phyloP scores from a whole-genome alignment of 2,329 filamentous ascomycete genomes.

The Claviceps maximensis region DNA sequence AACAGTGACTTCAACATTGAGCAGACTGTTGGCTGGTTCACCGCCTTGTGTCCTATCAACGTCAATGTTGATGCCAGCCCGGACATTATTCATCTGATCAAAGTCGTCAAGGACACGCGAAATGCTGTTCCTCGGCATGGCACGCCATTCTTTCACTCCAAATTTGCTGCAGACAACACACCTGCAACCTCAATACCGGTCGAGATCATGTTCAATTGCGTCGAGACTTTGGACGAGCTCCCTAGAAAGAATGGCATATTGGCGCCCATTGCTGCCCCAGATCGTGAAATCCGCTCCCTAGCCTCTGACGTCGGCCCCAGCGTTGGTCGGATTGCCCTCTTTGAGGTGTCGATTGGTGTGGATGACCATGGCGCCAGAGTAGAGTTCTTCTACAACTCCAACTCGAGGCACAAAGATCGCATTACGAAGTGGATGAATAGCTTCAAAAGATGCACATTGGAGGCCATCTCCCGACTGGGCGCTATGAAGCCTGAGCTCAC shows the following conservation, averaged over 20 bases:
- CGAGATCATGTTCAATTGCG: slow-evolving; percentile 46
- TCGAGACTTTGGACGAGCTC: slow-evolving; percentile 35
- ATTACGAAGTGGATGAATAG: slow-evolving; percentile 33
- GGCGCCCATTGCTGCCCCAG: slow-evolving; percentile 29
- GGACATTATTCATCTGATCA: slow-evolving; percentile 37
- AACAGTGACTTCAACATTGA: slow-evolving; percentile 36
- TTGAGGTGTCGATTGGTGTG: slow-evolving; percentile 35
- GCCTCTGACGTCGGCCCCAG: slow-evolving; percentile 30
- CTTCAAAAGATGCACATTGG: slow-evolving; percentile 33
- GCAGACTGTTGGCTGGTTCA: slow-evolving; percentile 48
- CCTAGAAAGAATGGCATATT: slow-evolving; percentile 36
- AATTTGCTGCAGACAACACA: slow-evolving; percentile 24
- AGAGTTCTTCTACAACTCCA: slow-evolving; percentile 31
- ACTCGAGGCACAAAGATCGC: slow-evolving; percentile 27
- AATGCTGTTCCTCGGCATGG: slow-evolving; percentile 30
- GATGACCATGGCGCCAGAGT: slow-evolving; percentile 30
- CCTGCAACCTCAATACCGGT: slow-evolving; percentile 31
- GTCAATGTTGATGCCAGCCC: slow-evolving; percentile 29
- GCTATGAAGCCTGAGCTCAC: slow-evolving; percentile 34
- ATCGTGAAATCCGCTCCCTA: slow-evolving; percentile 22
- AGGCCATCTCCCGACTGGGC: slow-evolving; percentile 28
- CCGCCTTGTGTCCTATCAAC: slow-evolving; percentile 38
- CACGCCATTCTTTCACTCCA: slow-evolving; percentile 34
- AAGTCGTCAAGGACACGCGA: slow-evolving; percentile 39
- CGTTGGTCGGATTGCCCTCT: slow-evolving; percentile 35